Conservation (phyloP, 495 filamentous ascomycete genomes). For the Penicillium nucicola region DNA sequence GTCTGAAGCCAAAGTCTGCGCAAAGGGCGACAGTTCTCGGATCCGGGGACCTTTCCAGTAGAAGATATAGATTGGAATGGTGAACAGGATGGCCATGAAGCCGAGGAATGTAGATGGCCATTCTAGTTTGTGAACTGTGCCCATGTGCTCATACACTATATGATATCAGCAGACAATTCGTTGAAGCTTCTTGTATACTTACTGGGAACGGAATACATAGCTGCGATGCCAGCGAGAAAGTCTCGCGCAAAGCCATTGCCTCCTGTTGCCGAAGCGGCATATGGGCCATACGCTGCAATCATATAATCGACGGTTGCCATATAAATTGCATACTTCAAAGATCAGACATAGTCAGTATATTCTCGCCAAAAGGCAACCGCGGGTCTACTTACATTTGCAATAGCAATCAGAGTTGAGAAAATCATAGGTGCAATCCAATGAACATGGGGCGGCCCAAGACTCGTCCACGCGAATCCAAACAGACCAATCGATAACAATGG, state of each 20-base stretch:
- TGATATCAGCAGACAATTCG: background rate
- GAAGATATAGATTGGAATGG: constrained; percentile 47
- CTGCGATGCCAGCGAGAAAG: constrained; percentile 45
- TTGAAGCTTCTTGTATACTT: background rate
- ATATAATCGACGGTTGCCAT: constrained; percentile 87
- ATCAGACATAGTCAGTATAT: background rate
- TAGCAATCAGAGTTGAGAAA: constrained; percentile 58
- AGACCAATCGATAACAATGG: constrained; percentile 65
- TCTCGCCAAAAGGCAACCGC: too few species aligned
- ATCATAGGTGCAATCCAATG: constrained; percentile 66
- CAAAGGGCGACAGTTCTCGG: constrained; percentile 44
- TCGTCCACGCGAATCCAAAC: constrained; percentile 67
- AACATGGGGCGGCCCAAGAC: constrained; percentile 54
- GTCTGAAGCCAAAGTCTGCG: constrained; percentile 27
- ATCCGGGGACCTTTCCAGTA: constrained; percentile 47
- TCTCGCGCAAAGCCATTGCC: constrained; percentile 59
- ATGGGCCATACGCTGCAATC: constrained; percentile 75
- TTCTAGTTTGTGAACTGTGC: constrained; percentile 26
- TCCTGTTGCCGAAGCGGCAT: constrained; percentile 74
- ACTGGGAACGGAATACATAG: constrained; percentile 46
- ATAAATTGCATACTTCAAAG: constrained; percentile 56
- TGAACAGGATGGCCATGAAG: constrained; percentile 42
- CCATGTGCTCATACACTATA: constrained; percentile 34
- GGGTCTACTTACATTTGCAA: constrained; percentile 47
- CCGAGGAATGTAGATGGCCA: constrained; percentile 43